Evolutionary conservation across 805 yeast genomes (phyloP).

Genomic region (Hermanozyma aechmeae): DNA sequence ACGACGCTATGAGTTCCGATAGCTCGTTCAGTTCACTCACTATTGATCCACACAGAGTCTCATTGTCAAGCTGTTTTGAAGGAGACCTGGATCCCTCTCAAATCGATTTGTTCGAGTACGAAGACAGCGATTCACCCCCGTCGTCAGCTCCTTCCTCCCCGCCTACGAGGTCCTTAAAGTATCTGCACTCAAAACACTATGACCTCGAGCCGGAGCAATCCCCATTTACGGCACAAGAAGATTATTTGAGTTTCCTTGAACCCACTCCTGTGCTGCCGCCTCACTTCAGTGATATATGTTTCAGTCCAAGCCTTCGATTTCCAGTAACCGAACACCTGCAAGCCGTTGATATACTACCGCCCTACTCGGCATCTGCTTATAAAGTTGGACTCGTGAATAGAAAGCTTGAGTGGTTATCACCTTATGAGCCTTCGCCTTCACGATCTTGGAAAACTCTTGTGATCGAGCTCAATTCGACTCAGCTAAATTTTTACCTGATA

Average conservation of each 20-base stretch:
- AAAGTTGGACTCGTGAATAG: constrained; percentile 48
- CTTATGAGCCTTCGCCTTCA: constrained; percentile 58
- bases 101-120: not conserved
- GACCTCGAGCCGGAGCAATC: not conserved
- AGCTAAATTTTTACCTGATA: constrained; percentile 56
- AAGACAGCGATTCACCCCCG: not conserved
- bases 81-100: no score
- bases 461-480: constrained; percentile 80
- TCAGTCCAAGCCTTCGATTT: constrained; percentile 36
- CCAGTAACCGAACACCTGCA: constrained; percentile 19
- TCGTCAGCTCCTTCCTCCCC: not conserved
- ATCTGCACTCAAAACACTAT: not conserved
- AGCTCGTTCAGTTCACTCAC: no score
- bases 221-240: constrained; percentile 6
- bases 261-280: constrained; percentile 33
- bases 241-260: constrained; percentile 22
- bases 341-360: constrained; percentile 44
- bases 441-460: constrained; percentile 65
- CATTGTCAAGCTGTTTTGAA: no score
- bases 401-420: constrained; percentile 70
- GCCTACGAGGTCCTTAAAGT: not conserved
- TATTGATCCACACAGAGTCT: no score
- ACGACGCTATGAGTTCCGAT: constrained; percentile 2
- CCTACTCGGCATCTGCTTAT: constrained; percentile 56
- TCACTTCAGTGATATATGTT: constrained; percentile 24